Conservation (phyloP, 176 grass and related monocot species). For the Panicum miliaceum region DNA sequence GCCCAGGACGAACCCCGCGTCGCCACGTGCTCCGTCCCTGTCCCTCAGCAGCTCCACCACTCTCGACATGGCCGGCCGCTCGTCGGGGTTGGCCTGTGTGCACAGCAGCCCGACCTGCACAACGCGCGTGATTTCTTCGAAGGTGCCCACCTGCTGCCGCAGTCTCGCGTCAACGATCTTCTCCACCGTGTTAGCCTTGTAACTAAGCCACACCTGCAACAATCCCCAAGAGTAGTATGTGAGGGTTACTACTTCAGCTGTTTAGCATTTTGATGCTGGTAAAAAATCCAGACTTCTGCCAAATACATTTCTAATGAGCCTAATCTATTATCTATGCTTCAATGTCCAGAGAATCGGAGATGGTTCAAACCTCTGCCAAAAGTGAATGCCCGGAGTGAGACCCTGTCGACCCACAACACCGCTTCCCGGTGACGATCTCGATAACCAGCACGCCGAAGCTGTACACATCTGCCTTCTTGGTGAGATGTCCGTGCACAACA, state of each 20-base stretch:
- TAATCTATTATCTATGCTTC: background rate
- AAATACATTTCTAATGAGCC: background rate
- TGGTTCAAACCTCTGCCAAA: slow-evolving; percentile 25
- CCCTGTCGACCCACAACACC: background rate
- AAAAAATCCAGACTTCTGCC: background rate
- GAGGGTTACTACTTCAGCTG: background rate
- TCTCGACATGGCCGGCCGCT: slow-evolving; percentile 44
- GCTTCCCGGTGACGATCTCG: slow-evolving; percentile 46
- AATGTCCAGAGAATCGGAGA: background rate
- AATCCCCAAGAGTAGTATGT: background rate
- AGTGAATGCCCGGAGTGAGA: slow-evolving; percentile 24
- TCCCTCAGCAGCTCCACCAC: slow-evolving; percentile 42
- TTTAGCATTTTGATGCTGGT: background rate
- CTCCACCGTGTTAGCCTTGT: slow-evolving; percentile 15
- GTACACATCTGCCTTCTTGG: slow-evolving; percentile 50
- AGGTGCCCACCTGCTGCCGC: background rate
- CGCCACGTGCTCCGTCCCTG: background rate
- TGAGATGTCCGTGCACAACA: slow-evolving; percentile 37
- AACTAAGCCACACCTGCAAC: slow-evolving; percentile 20
- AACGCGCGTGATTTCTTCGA: slow-evolving; percentile 24
- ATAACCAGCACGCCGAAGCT: slow-evolving; percentile 49
- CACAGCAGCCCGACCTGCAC: slow-evolving; percentile 40
- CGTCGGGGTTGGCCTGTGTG: slow-evolving; percentile 35
- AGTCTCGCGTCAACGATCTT: slow-evolving; percentile 13
- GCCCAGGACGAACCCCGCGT: background rate